Conservation (phyloP, 495 filamentous ascomycete genomes). For the Aspergillus bridgeri region DNA sequence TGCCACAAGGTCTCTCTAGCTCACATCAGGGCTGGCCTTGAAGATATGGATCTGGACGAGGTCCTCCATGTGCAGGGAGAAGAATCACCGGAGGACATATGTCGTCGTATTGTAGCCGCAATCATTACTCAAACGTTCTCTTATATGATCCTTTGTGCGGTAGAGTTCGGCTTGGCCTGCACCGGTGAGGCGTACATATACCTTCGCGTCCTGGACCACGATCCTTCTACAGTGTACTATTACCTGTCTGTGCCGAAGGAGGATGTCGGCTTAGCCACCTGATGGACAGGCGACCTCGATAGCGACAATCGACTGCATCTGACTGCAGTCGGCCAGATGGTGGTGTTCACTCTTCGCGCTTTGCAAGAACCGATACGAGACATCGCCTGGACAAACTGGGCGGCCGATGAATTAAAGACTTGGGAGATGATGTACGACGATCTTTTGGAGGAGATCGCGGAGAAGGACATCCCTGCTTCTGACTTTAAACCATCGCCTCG, state of each 20-base stretch:
- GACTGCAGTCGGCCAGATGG: slow-evolving; percentile 16
- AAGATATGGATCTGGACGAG: slow-evolving; percentile 22
- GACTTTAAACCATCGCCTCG: slow-evolving; percentile 17
- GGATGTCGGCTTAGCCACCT: slow-evolving; percentile 26
- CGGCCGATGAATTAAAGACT: slow-evolving; percentile 20
- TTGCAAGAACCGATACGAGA: slow-evolving; percentile 6
- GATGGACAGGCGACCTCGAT: slow-evolving; percentile 5
- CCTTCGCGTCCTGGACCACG: slow-evolving; percentile 25
- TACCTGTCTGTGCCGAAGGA: slow-evolving; percentile 34
- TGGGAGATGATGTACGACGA: slow-evolving; percentile 40
- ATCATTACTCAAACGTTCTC: slow-evolving; percentile 43
- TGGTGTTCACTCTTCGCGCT: slow-evolving; percentile 17
- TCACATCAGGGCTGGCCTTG: slow-evolving; percentile 20
- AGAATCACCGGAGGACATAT: slow-evolving; percentile 11
- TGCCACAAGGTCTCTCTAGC: slow-evolving; percentile 9
- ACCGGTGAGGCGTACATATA: slow-evolving; percentile 33
- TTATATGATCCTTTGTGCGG: slow-evolving; percentile 39
- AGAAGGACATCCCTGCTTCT: slow-evolving; percentile 23
- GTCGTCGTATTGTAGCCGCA: slow-evolving; percentile 19
- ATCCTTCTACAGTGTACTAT: slow-evolving; percentile 35
- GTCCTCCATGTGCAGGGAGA: slow-evolving; percentile 10
- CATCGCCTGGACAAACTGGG: neutral
- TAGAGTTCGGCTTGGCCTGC: slow-evolving; percentile 40
- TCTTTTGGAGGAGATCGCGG: slow-evolving; percentile 27
- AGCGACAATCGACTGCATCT: slow-evolving; percentile 17